These are phyloP conservation scores for Wallacemonas sp. DNA, from an alignment of 208 protist species.

Conservation along the genomic window DNA sequence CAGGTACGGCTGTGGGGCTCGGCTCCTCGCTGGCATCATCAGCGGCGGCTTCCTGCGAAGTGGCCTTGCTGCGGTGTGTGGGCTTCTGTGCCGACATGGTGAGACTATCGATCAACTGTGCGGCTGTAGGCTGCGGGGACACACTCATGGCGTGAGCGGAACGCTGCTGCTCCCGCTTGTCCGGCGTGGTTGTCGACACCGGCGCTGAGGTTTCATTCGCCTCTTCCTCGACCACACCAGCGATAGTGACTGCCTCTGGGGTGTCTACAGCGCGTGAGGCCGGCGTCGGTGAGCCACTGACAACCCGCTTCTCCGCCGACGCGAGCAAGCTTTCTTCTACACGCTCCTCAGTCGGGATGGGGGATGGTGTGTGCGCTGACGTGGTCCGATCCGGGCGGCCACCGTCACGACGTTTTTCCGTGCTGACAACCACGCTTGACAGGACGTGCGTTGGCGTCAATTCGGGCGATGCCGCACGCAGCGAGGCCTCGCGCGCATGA, in stretches of 20 bases:
- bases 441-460: conserved; percentile 43
- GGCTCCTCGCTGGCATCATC: too few relatives aligned
- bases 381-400: not conserved
- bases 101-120: conserved; percentile 25
- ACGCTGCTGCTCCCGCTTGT: too few relatives aligned
- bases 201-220: too few relatives aligned
- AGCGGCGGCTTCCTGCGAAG: not conserved
- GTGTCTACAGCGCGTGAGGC: conserved; percentile 3
- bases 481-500: not conserved
- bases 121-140: conserved; percentile 27
- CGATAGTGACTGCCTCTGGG: not conserved
- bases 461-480: conserved; percentile 30
- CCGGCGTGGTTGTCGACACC: not conserved
- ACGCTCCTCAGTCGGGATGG: conserved; percentile 21
- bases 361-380: conserved; percentile 24
- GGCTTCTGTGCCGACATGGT: conserved; percentile 21
- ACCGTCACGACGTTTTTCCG: conserved; percentile 18
- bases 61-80: conserved; percentile 13
- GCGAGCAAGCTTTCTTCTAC: conserved; percentile 32
- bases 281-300: conserved; percentile 16
- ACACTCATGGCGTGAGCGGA: conserved; percentile 4
- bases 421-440: conserved; percentile 21
- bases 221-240: not conserved
- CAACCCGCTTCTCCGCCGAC: conserved; percentile 21
- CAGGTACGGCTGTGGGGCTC: too few relatives aligned